Evolutionary conservation across 805 yeast species (phyloP).

Genomic region (Nakazawaea laoshanensis): DNA sequence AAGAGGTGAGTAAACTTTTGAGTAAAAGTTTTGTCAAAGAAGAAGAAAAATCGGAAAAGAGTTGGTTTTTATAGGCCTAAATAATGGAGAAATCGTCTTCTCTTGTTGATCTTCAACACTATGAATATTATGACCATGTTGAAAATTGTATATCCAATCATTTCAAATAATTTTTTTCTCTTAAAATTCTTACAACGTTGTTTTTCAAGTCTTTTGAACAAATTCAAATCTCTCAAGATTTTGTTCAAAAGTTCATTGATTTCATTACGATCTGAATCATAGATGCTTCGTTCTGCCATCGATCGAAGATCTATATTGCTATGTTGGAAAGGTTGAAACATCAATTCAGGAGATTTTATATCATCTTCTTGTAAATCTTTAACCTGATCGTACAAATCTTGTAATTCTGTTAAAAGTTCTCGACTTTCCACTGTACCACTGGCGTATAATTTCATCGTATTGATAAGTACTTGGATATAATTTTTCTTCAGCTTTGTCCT

Average conservation of each 20-base stretch:
- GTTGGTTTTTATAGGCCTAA: background rate
- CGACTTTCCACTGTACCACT: constrained; percentile 58
- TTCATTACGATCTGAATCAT: constrained; percentile 25
- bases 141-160: background rate
- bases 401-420: constrained; percentile 59
- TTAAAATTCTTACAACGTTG: no score
- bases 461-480: constrained; percentile 60
- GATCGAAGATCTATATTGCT: background rate
- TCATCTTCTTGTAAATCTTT: constrained; percentile 27
- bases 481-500: constrained; percentile 66
- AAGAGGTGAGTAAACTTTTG: constrained; percentile 60
- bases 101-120: constrained; percentile 4
- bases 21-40: constrained; percentile 12
- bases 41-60: no score
- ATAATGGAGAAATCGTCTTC: background rate
- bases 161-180: no score
- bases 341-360: constrained; percentile 9
- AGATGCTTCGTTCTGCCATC: background rate
- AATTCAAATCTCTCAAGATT: constrained; percentile 31
- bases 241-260: constrained; percentile 37
- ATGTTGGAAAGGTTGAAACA: constrained; percentile 5
- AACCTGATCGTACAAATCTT: constrained; percentile 67
- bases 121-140: constrained; percentile 1
- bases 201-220: constrained; percentile 11
- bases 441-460: constrained; percentile 66